phyloP scores from a whole-genome alignment of 176 grass and related monocot species.

The Olyra latifolia region DNA sequence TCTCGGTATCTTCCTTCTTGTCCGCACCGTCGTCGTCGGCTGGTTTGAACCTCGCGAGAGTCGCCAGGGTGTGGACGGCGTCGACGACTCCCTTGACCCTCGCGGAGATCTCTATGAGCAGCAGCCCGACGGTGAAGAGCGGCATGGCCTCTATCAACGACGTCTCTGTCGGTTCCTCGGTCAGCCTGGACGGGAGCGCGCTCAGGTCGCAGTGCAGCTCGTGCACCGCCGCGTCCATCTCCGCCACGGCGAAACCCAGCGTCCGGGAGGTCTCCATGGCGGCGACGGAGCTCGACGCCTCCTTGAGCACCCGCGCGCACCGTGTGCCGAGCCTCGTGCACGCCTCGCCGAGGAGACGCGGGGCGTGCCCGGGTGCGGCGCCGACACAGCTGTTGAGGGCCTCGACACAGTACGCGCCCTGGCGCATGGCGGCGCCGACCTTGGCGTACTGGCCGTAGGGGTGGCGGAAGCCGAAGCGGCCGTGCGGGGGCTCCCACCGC shows the following conservation, averaged over 20 bases:
- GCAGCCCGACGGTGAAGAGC: constrained; percentile 36
- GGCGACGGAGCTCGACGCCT: constrained; percentile 46
- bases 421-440: constrained; percentile 61
- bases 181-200: constrained; percentile 38
- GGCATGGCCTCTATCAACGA: constrained; percentile 46
- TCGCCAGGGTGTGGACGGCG: constrained; percentile 42
- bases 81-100: constrained; percentile 58
- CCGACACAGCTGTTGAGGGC: constrained; percentile 53
- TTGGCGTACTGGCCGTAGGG: constrained; percentile 69
- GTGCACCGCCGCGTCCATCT: constrained; percentile 53
- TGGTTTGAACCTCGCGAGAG: constrained; percentile 39
- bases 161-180: constrained; percentile 6
- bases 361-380: constrained; percentile 32
- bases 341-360: constrained; percentile 38
- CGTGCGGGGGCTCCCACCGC: constrained; percentile 70
- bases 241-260: constrained; percentile 42
- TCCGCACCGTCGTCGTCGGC: neutral
- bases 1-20: constrained; percentile 2
- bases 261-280: constrained; percentile 35
- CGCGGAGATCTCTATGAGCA: constrained; percentile 54
- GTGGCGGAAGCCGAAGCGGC: constrained; percentile 61
- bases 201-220: constrained; percentile 53
- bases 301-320: constrained; percentile 51
- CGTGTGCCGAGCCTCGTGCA: constrained; percentile 29
- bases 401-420: constrained; percentile 79